Conservation (phyloP, 2,329 filamentous ascomycete species). For the Cercospora beticola region DNA sequence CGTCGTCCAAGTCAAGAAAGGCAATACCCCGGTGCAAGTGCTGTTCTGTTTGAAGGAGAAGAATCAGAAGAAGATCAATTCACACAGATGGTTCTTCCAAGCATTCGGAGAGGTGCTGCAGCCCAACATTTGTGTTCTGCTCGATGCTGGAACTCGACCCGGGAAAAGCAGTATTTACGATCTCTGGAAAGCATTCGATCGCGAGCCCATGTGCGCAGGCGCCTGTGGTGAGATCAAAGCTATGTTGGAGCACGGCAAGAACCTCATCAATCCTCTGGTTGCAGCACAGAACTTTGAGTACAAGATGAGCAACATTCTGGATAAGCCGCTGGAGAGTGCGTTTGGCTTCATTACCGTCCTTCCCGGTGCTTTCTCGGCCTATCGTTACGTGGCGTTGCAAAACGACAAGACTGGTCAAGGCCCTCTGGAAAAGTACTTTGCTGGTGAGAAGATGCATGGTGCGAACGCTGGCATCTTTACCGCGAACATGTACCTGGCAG, state of each 20-base stretch:
- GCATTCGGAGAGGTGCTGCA: constrained; percentile 90
- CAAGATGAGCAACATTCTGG: constrained; percentile 99
- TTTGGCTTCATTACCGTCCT: constrained; percentile 98
- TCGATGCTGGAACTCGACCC: constrained; percentile 94
- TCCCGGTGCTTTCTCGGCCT: constrained; percentile 97
- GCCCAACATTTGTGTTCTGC: constrained; percentile 92
- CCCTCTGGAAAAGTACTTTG: constrained; percentile 93
- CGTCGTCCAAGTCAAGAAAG: constrained; percentile 79
- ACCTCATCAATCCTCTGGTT: constrained; percentile 87
- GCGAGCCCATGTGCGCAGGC: constrained; percentile 95
- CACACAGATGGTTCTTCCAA: constrained; percentile 98
- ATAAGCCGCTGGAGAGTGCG: constrained; percentile 94
- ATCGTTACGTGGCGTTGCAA: constrained; percentile 89
- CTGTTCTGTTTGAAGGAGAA: constrained; percentile 98
- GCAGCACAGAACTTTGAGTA: constrained; percentile 99
- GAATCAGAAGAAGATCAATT: constrained; percentile 99
- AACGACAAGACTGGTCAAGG: constrained; percentile 95
- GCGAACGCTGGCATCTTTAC: constrained; percentile 94
- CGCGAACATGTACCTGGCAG: constrained; percentile 98
- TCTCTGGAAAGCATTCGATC: constrained; percentile 96
- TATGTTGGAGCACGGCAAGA: constrained; percentile 86
- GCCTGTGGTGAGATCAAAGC: constrained; percentile 99
- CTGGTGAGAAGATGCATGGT: constrained; percentile 92
- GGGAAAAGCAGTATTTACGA: constrained; percentile 95
- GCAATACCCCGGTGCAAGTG: constrained; percentile 86